Percentiles rank a stretch among this genome's conserved stretches.
Conservation (phyloP, 176 grass and related monocot species). For the Paspalum notatum region DNA sequence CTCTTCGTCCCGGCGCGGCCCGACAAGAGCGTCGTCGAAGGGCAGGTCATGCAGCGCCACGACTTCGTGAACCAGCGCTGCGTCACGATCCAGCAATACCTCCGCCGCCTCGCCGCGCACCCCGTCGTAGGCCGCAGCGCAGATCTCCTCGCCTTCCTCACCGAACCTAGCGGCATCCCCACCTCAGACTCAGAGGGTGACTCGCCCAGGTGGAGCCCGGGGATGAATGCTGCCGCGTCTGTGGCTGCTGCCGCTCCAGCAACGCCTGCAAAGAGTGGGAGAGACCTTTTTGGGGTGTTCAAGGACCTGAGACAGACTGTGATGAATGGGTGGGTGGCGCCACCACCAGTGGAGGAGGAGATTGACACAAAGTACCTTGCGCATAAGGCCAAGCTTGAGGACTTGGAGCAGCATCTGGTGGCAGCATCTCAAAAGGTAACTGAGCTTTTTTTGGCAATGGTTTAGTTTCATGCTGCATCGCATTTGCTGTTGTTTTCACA, state of each 20-base stretch:
- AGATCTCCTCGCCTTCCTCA: constrained; percentile 68
- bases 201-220: constrained; percentile 44
- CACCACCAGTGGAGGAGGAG: constrained; percentile 57
- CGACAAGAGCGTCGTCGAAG: constrained; percentile 86
- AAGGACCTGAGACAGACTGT: constrained; percentile 88
- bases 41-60: constrained; percentile 90
- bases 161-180: constrained; percentile 49
- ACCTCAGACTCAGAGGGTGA: constrained; percentile 41
- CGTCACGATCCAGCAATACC: constrained; percentile 65
- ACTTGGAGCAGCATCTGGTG: constrained; percentile 79
- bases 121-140: constrained; percentile 52
- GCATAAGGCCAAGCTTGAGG: constrained; percentile 70
- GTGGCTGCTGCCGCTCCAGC: constrained; percentile 12
- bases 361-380: constrained; percentile 66
- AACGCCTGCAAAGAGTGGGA: constrained; percentile 60
- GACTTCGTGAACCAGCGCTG: constrained; percentile 88
- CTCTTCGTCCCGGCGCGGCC: constrained; percentile 72
- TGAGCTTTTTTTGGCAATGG: constrained; percentile 22
- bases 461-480: constrained; percentile 3
- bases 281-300: constrained; percentile 81
- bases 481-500: neutral
- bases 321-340: constrained; percentile 59
- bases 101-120: constrained; percentile 71
- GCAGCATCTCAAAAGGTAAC: constrained; percentile 74
- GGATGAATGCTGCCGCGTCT: constrained; percentile 1